A percentile compares a stretch with the other conserved stretches of the same genome.
phyloP scores from a whole-genome alignment of 805 yeast species.

The Cyberlindnera bimundalis region DNA sequence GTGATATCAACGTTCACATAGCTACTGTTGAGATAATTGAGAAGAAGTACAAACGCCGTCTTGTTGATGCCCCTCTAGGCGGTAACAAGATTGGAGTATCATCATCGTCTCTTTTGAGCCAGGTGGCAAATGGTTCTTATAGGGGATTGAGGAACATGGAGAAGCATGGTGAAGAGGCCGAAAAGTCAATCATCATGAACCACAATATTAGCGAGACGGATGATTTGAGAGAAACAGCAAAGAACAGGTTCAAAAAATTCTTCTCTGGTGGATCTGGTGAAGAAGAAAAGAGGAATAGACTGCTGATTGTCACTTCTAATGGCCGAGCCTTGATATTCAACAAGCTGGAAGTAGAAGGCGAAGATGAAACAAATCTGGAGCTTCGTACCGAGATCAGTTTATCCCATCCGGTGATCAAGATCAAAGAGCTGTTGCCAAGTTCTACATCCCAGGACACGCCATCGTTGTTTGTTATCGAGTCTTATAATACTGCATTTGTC shows the following conservation, averaged over 20 bases:
- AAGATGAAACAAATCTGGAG: slow-evolving; percentile 30
- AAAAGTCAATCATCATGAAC: slow-evolving; percentile 28
- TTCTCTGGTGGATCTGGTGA: slow-evolving; percentile 19
- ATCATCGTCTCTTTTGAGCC: slow-evolving; percentile 35
- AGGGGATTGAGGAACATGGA: slow-evolving; percentile 38
- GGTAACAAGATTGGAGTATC: slow-evolving; percentile 38
- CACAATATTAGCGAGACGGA: slow-evolving; percentile 17
- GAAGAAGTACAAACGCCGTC: slow-evolving; percentile 50
- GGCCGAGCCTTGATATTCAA: slow-evolving; percentile 60
- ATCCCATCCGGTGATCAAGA: slow-evolving; percentile 46
- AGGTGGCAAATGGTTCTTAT: slow-evolving; percentile 42
- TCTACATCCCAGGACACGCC: slow-evolving; percentile 31
- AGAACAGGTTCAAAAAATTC: slow-evolving; percentile 24
- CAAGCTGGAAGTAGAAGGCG: slow-evolving; percentile 22
- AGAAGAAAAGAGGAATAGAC: slow-evolving; percentile 44
- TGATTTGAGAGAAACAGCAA: slow-evolving; percentile 14
- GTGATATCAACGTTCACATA: slow-evolving; percentile 46
- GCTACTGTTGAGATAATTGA: slow-evolving; percentile 50
- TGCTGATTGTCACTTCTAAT: slow-evolving; percentile 54
- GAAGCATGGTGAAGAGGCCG: slow-evolving; percentile 28
- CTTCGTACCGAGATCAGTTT: slow-evolving; percentile 53
- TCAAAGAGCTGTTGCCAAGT: slow-evolving; percentile 55
- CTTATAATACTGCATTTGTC: slow-evolving; percentile 50
- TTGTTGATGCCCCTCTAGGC: slow-evolving; percentile 58
- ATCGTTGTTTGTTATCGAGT: slow-evolving; percentile 51